Conservation (phyloP, 352 stramenopile species). For the Phytophthora agathidicida region DNA sequence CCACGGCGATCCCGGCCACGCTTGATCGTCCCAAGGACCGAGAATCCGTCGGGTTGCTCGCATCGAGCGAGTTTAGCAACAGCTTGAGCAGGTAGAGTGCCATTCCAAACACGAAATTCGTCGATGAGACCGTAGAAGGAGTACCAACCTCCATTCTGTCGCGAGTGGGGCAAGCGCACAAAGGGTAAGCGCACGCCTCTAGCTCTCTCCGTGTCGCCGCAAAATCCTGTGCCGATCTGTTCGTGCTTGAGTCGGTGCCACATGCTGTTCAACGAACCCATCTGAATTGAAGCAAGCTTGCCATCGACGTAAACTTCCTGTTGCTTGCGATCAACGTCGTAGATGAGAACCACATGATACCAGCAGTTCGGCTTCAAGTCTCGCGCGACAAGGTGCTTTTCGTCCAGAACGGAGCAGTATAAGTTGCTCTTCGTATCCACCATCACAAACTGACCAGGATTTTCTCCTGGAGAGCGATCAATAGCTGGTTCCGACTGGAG, state of each 20-base stretch:
- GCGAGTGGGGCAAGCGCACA: conserved; percentile 9
- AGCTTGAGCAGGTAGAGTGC: background rate
- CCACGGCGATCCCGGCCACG: conserved; percentile 10
- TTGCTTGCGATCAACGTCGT: conserved; percentile 17
- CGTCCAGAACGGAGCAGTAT: conserved; percentile 23
- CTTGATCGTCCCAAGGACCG: conserved; percentile 8
- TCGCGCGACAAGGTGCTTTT: conserved; percentile 23
- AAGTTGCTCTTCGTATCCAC: conserved; percentile 26
- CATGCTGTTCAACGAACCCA: conserved; percentile 19
- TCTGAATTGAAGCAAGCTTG: conserved; percentile 17
- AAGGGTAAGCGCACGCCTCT: conserved; percentile 7
- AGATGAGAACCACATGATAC: conserved; percentile 53
- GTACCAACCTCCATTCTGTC: conserved; percentile 31
- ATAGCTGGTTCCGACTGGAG: conserved; percentile 6
- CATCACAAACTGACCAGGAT: conserved; percentile 8
- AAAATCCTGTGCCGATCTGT: conserved; percentile 44
- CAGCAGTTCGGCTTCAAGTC: conserved; percentile 33
- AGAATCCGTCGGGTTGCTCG: background rate
- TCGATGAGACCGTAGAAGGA: conserved; percentile 42
- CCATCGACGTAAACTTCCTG: conserved; percentile 50
- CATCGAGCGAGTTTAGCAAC: conserved; percentile 12
- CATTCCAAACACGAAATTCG: conserved; percentile 30
- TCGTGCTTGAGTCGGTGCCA: conserved; percentile 30
- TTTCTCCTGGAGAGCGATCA: background rate
- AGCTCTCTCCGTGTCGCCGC: conserved; percentile 1